Evolutionary conservation across 768 basidiomycete species (phyloP).

Genomic region (Roridomyces roridus): DNA sequence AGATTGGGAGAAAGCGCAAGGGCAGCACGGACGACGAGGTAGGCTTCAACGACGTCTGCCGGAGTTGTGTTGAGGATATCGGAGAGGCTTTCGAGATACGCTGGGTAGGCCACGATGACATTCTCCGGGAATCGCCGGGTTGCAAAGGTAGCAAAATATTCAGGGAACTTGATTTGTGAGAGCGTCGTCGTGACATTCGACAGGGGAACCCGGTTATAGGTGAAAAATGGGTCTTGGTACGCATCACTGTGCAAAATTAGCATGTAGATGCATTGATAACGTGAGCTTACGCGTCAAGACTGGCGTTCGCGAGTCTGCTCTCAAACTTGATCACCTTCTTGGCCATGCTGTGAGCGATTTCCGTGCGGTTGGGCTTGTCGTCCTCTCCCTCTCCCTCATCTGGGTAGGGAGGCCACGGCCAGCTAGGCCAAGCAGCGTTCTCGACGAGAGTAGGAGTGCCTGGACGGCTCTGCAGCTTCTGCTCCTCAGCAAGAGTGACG

Average conservation of each 20-base stretch:
- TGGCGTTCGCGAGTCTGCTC: slow-evolving; percentile 74
- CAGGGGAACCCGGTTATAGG: slow-evolving; percentile 86
- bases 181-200: slow-evolving; percentile 72
- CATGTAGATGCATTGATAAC: background rate
- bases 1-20: slow-evolving; percentile 72
- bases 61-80: slow-evolving; percentile 71
- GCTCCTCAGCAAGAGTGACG: slow-evolving; percentile 58
- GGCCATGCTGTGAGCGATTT: slow-evolving; percentile 68
- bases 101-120: slow-evolving; percentile 84
- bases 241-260: slow-evolving; percentile 54
- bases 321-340: slow-evolving; percentile 81
- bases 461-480: slow-evolving; percentile 33
- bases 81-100: slow-evolving; percentile 72
- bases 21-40: slow-evolving; percentile 82
- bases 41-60: slow-evolving; percentile 80
- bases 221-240: slow-evolving; percentile 80
- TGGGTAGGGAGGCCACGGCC: slow-evolving; percentile 90
- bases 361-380: slow-evolving; percentile 57
- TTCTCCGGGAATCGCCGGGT: slow-evolving; percentile 76
- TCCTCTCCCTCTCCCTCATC: slow-evolving; percentile 60
- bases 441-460: slow-evolving; percentile 26
- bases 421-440: slow-evolving; percentile 71
- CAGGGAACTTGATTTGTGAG: slow-evolving; percentile 78
- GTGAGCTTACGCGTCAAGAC: slow-evolving; percentile 76
- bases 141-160: slow-evolving; percentile 88